Conservation (phyloP, 2,329 filamentous ascomycete genomes). For the Corinectria fuckeliana region DNA sequence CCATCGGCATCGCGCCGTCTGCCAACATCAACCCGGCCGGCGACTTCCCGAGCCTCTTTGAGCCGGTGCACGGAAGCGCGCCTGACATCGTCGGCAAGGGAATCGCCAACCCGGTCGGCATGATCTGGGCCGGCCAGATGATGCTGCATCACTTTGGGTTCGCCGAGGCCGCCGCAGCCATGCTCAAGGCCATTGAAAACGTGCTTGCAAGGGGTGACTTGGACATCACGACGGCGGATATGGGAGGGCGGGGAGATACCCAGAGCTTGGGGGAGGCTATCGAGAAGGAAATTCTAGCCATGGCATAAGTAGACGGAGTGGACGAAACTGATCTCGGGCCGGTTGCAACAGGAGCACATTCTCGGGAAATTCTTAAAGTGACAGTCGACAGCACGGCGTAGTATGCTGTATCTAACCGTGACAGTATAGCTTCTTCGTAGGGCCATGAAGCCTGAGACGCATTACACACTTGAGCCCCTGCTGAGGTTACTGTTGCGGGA, state of each 20-base stretch:
- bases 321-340: background rate
- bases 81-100: constrained; percentile 77
- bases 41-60: constrained; percentile 62
- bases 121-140: constrained; percentile 74
- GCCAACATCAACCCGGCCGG: constrained; percentile 68
- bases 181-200: constrained; percentile 67
- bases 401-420: too few relatives aligned
- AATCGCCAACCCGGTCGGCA: constrained; percentile 76
- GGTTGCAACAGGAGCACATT: too few relatives aligned
- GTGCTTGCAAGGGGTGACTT: constrained; percentile 59
- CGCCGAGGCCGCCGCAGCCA: constrained; percentile 52
- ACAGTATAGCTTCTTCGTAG: too few relatives aligned
- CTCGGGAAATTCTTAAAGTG: too few relatives aligned
- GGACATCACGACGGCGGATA: constrained; percentile 40
- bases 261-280: constrained; percentile 29
- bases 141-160: constrained; percentile 49
- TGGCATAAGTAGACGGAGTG: background rate
- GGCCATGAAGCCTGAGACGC: too few relatives aligned
- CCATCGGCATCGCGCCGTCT: constrained; percentile 75
- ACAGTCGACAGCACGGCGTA: too few relatives aligned
- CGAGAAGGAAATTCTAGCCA: constrained; percentile 22
- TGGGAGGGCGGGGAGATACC: constrained; percentile 40
- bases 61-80: constrained; percentile 74
- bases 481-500: too few relatives aligned
- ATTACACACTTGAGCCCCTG: too few relatives aligned